Evolutionary conservation across 208 protist species (phyloP).

Genomic region (Wallacemonas sp.): DNA sequence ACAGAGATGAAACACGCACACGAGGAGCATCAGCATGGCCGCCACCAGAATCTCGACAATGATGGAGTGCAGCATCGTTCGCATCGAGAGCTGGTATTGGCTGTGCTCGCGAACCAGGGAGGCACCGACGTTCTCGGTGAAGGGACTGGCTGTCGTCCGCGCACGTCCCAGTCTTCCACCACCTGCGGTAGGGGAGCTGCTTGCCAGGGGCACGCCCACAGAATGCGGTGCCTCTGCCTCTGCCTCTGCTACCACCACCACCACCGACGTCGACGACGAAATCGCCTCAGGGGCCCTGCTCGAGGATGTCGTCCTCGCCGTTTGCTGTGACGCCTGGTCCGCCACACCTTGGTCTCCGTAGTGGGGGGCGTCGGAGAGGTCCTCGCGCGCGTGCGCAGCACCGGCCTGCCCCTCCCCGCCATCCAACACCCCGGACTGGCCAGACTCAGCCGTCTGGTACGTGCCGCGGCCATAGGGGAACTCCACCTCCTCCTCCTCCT

Average conservation of each 20-base stretch:
- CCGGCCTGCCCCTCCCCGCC: no score
- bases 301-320: no score
- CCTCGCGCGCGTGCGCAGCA: no score
- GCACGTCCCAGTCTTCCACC: no score
- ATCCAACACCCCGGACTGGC: no score
- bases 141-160: neutral
- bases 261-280: no score
- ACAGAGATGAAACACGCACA: neutral
- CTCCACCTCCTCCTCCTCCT: neutral
- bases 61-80: neutral
- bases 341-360: no score
- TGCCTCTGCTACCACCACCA: neutral
- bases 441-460: neutral
- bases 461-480: conserved; percentile 2
- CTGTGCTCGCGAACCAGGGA: neutral
- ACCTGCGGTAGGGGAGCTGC: no score
- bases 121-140: neutral
- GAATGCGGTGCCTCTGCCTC: neutral
- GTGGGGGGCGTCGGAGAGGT: no score
- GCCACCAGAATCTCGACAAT: neutral
- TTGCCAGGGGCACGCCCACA: neutral
- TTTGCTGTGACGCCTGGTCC: no score
- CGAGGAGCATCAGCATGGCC: neutral
- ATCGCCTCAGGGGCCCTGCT: no score
- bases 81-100: neutral